A percentile compares a stretch with the other conserved stretches of the same genome.
These are phyloP conservation scores for Botrytis fragariae DNA, from an alignment of 2,329 filamentous ascomycete genomes.

Conservation along the genomic window DNA sequence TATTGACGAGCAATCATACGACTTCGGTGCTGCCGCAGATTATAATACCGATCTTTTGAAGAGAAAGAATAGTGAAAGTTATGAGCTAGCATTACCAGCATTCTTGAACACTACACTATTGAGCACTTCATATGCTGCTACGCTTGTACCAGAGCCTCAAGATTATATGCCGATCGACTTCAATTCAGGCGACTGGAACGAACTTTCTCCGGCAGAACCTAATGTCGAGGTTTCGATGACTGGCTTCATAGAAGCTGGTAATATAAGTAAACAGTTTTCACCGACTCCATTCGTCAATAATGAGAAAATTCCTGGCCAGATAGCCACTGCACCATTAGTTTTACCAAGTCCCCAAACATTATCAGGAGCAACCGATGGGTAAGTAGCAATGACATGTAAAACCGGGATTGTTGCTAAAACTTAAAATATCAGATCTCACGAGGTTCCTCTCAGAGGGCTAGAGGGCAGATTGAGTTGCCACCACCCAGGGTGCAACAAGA, in stretches of 20 bases:
- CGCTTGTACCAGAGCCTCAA: not conserved
- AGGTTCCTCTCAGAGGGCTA: not conserved
- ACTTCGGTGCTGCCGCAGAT: not conserved
- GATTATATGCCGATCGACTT: accelerated
- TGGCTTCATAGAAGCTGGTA: not conserved
- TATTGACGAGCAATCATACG: not conserved
- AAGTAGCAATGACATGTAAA: not conserved
- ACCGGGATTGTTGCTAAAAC: not conserved
- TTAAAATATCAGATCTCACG: not conserved
- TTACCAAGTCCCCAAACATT: too few species aligned
- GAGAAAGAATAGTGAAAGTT: accelerated
- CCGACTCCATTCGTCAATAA: not conserved
- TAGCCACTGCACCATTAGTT: not conserved
- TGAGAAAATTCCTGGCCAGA: not conserved
- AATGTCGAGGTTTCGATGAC: not conserved
- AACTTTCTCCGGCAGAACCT: not conserved
- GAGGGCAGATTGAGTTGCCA: not conserved
- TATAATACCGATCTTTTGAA: not conserved
- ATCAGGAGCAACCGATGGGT: not conserved
- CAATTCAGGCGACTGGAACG: not conserved
- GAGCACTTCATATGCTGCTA: not conserved
- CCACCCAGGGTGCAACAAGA: not conserved
- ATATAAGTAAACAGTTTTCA: too few species aligned
- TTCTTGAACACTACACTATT: not conserved
- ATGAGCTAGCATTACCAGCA: not conserved